Evolutionary conservation across 75 land plant species (phyloP), one percentile per base, ranked within the genome.

Genomic region (Selaginella tamariscina): DNA sequence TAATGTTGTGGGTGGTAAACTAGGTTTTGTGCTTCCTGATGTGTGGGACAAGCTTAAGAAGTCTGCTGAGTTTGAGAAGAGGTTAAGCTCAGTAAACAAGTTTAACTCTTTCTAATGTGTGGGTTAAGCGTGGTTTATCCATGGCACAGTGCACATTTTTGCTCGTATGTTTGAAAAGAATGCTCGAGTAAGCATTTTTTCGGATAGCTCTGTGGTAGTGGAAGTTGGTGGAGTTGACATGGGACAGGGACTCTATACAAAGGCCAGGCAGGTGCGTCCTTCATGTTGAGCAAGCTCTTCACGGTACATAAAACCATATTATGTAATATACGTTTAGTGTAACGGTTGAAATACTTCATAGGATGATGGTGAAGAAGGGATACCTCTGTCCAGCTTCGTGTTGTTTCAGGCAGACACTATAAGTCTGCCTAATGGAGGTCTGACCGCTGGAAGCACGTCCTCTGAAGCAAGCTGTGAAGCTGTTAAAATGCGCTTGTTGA

Each of bases 391-490:
- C 1, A 84, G 71, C 56, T 79, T 93, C 1, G 32, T 95, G 27
- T 72, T 89, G 28, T 56, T 93, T 32, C 97, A 92, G 64, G 62
- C 85, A 27, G 95, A 92, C 65, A 82, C 82, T 66, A 68, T 93
- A n/a, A 89, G 95, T 72, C 56, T 89, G 32, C 72, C 84, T n/a
- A 84, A 93, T 75, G 95, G 90, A 29, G 95, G 98, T 0, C 31
- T 71, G 29, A 93, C 98, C 32, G 73, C 80, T 54, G 82, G 84
- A 21, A 89, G 98, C 70, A 93, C 98, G 24, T 80, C 89, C 29
- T 93, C 98, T 21, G 98, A 93, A 65, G 72, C 85, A 5, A 89
- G 90, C 71, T 93, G 98, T 80, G 95, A 75, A 66, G 98, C 95
- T 39, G 84, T 84, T 30, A 71, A 67, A 63, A 62, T 74, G 31